Evolutionary conservation across 2,329 filamentous ascomycete species (phyloP).

Genomic region (Bipolaris bicolor): DNA sequence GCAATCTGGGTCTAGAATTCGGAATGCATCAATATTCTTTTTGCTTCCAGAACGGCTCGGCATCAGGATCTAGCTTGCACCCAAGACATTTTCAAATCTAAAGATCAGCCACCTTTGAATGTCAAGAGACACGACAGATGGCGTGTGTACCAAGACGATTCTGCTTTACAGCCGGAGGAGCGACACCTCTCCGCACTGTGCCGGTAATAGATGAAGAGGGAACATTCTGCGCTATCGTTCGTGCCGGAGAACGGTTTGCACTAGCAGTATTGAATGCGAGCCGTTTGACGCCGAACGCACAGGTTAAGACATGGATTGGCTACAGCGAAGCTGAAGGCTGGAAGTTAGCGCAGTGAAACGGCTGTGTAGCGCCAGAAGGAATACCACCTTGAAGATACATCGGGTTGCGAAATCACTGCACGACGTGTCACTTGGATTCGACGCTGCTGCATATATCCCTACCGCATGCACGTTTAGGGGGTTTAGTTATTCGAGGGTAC

Average conservation of each 20-base stretch:
- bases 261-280: neutral
- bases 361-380: neutral
- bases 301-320: conserved; percentile 16
- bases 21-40: neutral
- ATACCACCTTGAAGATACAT: neutral
- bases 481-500: too few species aligned
- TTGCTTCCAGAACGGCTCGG: neutral
- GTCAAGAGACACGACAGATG: neutral
- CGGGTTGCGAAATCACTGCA: neutral
- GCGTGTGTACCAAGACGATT: neutral
- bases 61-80: neutral
- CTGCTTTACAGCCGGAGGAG: neutral
- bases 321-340: neutral
- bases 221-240: neutral
- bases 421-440: neutral
- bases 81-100: neutral
- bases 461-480: neutral
- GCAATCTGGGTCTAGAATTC: neutral
- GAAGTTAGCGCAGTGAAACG: neutral
- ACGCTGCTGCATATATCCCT: neutral
- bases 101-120: neutral
- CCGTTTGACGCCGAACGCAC: conserved; percentile 4
- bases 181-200: neutral
- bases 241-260: neutral
- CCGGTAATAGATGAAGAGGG: neutral